Conservation (phyloP, 2,329 filamentous ascomycete genomes). For the Aspergillus pseudoterreus region DNA sequence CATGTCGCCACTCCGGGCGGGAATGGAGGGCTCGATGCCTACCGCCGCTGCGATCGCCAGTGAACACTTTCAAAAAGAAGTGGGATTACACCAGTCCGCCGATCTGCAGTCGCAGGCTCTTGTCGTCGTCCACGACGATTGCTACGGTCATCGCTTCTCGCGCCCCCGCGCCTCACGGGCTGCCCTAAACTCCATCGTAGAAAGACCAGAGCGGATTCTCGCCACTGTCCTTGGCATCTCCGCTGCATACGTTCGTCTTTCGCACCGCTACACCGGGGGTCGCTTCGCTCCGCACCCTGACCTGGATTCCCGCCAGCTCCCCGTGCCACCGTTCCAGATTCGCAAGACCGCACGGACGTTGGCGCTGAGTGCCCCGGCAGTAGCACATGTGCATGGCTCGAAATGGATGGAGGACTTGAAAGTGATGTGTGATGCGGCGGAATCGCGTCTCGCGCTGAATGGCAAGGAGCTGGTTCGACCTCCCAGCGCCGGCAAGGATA, state of each 20-base stretch:
- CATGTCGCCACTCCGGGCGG: constrained; percentile 25
- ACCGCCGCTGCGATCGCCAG: constrained; percentile 60
- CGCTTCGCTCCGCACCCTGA: constrained; percentile 64
- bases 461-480: constrained; percentile 75
- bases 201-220: constrained; percentile 85
- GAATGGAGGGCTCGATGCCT: constrained; percentile 20
- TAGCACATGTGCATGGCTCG: constrained; percentile 84
- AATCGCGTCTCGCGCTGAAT: constrained; percentile 69
- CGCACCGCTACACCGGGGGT: constrained; percentile 71
- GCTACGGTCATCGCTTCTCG: constrained; percentile 90
- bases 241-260: constrained; percentile 85
- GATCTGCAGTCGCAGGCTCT: constrained; percentile 57
- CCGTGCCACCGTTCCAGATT: constrained; percentile 74
- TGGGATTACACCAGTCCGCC: constrained; percentile 57
- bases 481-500: constrained; percentile 33
- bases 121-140: constrained; percentile 86
- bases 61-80: constrained; percentile 66
- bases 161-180: constrained; percentile 72
- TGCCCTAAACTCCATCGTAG: constrained; percentile 76
- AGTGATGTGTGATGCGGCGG: constrained; percentile 77
- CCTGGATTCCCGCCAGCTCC: constrained; percentile 52
- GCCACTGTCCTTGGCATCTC: constrained; percentile 79
- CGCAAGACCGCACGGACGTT: constrained; percentile 72
- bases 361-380: constrained; percentile 67
- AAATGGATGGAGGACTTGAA: constrained; percentile 94